Percentiles rank a stretch among this genome's conserved stretches.
These are phyloP conservation scores for Trichophyton verrucosum DNA, from an alignment of 2,329 filamentous ascomycete species.

Conservation along the genomic window DNA sequence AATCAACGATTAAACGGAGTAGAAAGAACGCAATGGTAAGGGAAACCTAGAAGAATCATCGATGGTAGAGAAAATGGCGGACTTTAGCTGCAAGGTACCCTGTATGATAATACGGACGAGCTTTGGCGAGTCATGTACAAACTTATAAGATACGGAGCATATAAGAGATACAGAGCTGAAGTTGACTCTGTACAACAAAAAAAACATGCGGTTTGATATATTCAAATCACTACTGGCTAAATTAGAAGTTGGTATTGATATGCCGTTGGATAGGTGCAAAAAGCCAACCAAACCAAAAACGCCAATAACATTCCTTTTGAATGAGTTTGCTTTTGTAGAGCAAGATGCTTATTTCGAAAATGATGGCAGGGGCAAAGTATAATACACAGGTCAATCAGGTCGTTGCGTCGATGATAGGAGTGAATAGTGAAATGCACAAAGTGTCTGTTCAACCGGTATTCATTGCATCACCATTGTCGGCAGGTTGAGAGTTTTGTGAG, in stretches of 20 bases:
- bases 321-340: neutral
- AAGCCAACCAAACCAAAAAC: no score
- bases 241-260: no score
- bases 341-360: neutral
- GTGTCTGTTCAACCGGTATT: conserved; percentile 9
- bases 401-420: neutral
- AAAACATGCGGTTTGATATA: no score
- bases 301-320: neutral
- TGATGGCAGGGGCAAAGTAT: neutral
- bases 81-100: neutral
- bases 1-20: no score
- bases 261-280: no score
- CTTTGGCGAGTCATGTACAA: no score
- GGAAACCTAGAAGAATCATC: neutral
- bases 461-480: conserved; percentile 10
- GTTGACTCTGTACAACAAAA: no score
- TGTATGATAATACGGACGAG: no score
- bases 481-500: neutral
- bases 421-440: neutral
- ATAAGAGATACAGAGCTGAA: no score
- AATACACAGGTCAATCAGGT: neutral
- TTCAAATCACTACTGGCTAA: no score
- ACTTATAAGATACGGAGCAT: no score
- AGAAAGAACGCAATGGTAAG: neutral
- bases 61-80: neutral